phyloP scores from a whole-genome alignment of 441 rosid species.

The Euphorbia celastroides region DNA sequence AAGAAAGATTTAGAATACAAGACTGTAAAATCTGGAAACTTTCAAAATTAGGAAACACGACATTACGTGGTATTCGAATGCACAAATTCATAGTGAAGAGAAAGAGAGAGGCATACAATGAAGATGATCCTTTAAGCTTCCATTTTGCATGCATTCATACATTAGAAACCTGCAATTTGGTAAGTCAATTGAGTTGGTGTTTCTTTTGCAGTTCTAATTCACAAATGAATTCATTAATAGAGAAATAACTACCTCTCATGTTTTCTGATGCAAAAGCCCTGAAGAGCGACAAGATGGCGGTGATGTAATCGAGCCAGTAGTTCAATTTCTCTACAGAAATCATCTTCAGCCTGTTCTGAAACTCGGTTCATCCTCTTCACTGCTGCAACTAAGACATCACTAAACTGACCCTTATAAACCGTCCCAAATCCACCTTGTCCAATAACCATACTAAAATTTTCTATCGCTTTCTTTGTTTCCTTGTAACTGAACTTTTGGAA shows the following conservation, averaged over 20 bases:
- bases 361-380: slow-evolving; percentile 76
- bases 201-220: too few relatives aligned
- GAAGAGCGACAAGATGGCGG: slow-evolving; percentile 85
- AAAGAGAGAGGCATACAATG: slow-evolving; percentile 53
- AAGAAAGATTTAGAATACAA: slow-evolving; percentile 12
- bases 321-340: slow-evolving; percentile 86
- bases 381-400: slow-evolving; percentile 58
- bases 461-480: slow-evolving; percentile 73
- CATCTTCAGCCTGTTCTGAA: slow-evolving; percentile 69
- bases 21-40: background rate
- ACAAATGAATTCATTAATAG: too few relatives aligned
- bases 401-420: slow-evolving; percentile 71
- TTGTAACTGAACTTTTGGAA: slow-evolving; percentile 70
- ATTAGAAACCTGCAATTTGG: slow-evolving; percentile 66
- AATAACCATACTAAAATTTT: slow-evolving; percentile 49
- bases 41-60: slow-evolving; percentile 13
- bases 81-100: slow-evolving; percentile 8
- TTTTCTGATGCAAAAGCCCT: slow-evolving; percentile 79
- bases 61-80: slow-evolving; percentile 1
- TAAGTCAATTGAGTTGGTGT: slow-evolving; percentile 8
- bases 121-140: slow-evolving; percentile 84
- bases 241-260: slow-evolving; percentile 78
- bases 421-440: slow-evolving; percentile 96
- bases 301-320: slow-evolving; percentile 93
- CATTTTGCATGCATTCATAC: slow-evolving; percentile 88